Evolutionary conservation across 345 rosid species (phyloP).

Genomic region (Noccaea bulbosa): DNA sequence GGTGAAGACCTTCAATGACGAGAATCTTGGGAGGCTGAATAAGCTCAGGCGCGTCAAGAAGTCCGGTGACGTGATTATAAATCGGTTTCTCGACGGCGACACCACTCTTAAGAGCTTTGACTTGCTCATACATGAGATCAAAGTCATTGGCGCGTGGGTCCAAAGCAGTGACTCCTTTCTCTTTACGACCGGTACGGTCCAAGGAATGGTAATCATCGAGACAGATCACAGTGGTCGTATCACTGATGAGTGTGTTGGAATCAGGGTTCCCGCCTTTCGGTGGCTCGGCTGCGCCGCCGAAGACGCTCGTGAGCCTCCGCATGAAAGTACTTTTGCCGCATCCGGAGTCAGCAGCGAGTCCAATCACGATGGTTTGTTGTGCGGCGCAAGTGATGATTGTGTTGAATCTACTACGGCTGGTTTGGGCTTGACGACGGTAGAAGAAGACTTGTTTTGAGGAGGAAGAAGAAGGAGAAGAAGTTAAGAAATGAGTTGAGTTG

Average conservation of each 20-base stretch:
- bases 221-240: constrained; percentile 89
- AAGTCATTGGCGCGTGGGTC: constrained; percentile 92
- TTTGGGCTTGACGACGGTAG: constrained; percentile 47
- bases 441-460: constrained; percentile 57
- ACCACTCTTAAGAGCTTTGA: constrained; percentile 83
- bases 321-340: constrained; percentile 96
- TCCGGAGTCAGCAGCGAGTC: constrained; percentile 93
- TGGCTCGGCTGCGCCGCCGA: constrained; percentile 95
- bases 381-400: constrained; percentile 65
- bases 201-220: constrained; percentile 93
- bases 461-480: constrained; percentile 56
- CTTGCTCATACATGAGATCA: constrained; percentile 96
- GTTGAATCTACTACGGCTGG: constrained; percentile 44
- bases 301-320: constrained; percentile 88
- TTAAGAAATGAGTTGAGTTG: constrained; percentile 67
- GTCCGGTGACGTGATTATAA: constrained; percentile 91
- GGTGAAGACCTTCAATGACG: constrained; percentile 97
- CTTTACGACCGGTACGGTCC: constrained; percentile 86
- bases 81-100: constrained; percentile 84
- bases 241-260: constrained; percentile 92
- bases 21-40: constrained; percentile 94
- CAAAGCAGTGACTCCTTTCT: constrained; percentile 90
- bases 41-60: constrained; percentile 89
- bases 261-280: constrained; percentile 97
- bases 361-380: constrained; percentile 77